Percentiles rank a stretch among this genome's conserved stretches.
phyloP scores from a whole-genome alignment of 805 yeast species.

The Cyberlindnera petersonii region DNA sequence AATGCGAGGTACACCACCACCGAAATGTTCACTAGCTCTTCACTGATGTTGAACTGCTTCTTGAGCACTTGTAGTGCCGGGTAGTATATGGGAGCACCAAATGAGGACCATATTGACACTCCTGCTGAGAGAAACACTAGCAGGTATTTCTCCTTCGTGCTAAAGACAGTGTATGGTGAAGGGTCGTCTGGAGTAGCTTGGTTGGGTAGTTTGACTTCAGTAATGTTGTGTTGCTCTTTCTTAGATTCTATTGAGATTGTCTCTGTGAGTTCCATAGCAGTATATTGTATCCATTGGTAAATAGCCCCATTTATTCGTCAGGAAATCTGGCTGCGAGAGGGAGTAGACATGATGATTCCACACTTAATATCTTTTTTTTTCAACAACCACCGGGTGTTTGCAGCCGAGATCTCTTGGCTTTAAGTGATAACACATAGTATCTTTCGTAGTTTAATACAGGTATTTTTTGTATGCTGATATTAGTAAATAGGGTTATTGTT shows the following conservation, averaged over 20 bases:
- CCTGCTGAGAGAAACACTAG: slow-evolving; percentile 5
- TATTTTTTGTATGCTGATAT: no score
- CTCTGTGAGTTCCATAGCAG: no score
- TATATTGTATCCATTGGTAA: no score
- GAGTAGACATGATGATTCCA: no score
- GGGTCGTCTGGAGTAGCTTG: slow-evolving; percentile 2
- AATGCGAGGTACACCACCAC: slow-evolving; percentile 72
- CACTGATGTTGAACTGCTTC: slow-evolving; percentile 48
- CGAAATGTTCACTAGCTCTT: slow-evolving; percentile 60
- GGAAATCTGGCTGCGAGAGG: no score
- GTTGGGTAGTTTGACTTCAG: no score
- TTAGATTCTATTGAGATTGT: no score
- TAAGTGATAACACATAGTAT: neutral
- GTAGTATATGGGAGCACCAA: slow-evolving; percentile 75
- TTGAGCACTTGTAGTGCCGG: slow-evolving; percentile 69
- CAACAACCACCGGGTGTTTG: neutral
- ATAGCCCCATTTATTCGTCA: no score
- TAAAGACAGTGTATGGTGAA: slow-evolving; percentile 9
- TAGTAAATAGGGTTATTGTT: no score
- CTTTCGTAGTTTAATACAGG: no score
- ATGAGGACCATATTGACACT: slow-evolving; percentile 62
- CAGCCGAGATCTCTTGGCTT: slow-evolving; percentile 5
- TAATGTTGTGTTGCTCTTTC: no score
- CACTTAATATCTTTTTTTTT: neutral
- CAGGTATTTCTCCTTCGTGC: slow-evolving; percentile 5